These are phyloP conservation scores for Vitis amurensis DNA, from an alignment of 164 flowering plant genomes.

Conservation along the genomic window DNA sequence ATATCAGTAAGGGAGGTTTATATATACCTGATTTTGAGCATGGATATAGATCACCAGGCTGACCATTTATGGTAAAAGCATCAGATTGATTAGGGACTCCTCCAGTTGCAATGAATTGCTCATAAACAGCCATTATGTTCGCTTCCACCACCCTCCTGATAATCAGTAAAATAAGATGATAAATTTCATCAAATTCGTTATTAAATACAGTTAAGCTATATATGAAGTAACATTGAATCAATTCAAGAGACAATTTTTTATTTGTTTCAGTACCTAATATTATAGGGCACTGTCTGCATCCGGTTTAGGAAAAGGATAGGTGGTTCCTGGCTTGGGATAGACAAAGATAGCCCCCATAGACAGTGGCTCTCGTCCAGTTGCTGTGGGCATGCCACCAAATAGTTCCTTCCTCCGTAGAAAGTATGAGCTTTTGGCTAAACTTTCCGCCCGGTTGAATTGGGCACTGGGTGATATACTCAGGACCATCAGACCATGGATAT, in stretches of 20 bases:
- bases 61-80: constrained; percentile 28
- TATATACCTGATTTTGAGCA: constrained; percentile 29
- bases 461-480: constrained; percentile 51
- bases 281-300: constrained; percentile 28
- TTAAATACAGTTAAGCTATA: background rate
- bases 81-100: constrained; percentile 17
- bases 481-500: constrained; percentile 61
- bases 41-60: constrained; percentile 28
- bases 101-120: constrained; percentile 1
- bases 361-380: constrained; percentile 50
- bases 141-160: constrained; percentile 21
- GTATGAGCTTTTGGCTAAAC: constrained; percentile 29
- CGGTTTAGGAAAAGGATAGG: constrained; percentile 39
- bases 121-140: constrained; percentile 11
- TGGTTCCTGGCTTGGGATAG: constrained; percentile 20
- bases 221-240: background rate
- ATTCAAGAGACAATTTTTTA: too few relatives aligned
- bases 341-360: constrained; percentile 39
- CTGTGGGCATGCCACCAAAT: constrained; percentile 72
- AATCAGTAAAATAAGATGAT: background rate
- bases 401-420: constrained; percentile 48
- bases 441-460: constrained; percentile 42
- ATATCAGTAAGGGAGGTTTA: too few relatives aligned
- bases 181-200: background rate
- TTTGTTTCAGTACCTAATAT: constrained; percentile 25